Evolutionary conservation across 176 grass and related monocot genomes (phyloP).

Genomic region (Pontederia paniculata): DNA sequence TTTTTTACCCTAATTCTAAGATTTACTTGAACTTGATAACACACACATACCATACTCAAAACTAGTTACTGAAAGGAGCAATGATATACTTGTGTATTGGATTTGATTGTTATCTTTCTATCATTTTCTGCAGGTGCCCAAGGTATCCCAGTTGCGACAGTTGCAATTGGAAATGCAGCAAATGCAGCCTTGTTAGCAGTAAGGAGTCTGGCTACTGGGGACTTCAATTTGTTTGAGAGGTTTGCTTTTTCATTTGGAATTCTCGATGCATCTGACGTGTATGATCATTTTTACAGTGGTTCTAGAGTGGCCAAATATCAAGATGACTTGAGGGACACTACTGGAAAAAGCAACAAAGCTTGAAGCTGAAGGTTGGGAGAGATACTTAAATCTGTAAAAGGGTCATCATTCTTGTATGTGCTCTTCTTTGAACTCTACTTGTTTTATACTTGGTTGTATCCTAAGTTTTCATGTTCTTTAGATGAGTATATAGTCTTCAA

Average conservation of each 20-base stretch:
- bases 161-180: constrained; percentile 71
- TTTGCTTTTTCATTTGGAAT: constrained; percentile 23
- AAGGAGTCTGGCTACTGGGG: constrained; percentile 41
- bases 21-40: no score
- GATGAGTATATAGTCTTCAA: no score
- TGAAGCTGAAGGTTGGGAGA: constrained; percentile 44
- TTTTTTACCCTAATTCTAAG: no score
- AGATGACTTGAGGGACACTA: constrained; percentile 43
- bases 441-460: no score
- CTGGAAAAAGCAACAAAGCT: constrained; percentile 72
- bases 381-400: constrained; percentile 30
- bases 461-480: no score
- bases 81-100: background rate
- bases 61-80: no score
- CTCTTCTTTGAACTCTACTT: no score
- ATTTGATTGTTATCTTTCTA: constrained; percentile 5
- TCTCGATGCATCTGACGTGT: background rate
- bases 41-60: no score
- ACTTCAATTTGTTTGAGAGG: constrained; percentile 59
- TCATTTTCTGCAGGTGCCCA: constrained; percentile 55
- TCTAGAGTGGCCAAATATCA: constrained; percentile 46
- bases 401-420: no score
- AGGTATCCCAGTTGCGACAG: constrained; percentile 67
- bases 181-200: constrained; percentile 79
- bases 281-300: background rate